Evolutionary conservation across 2,329 filamentous ascomycete genomes (phyloP).

Genomic region (Ascocoryne sarcoides): DNA sequence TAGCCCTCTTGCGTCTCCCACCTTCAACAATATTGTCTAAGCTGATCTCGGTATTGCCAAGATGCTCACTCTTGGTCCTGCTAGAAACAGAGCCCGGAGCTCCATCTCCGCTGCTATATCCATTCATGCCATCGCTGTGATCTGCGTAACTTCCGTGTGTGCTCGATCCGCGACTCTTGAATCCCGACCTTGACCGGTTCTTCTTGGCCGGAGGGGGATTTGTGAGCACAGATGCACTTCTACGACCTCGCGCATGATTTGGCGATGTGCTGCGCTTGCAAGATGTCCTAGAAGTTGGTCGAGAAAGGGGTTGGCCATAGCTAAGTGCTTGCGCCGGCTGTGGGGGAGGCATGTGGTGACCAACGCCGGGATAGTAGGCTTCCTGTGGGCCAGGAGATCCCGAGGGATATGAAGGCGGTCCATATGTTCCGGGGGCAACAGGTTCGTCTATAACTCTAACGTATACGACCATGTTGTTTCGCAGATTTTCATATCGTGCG

Average conservation of each 20-base stretch:
- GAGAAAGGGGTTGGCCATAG: conserved; percentile 52
- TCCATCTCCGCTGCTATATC: conserved; percentile 82
- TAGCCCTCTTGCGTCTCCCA: conserved; percentile 87
- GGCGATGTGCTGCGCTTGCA: conserved; percentile 74
- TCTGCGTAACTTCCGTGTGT: conserved; percentile 45
- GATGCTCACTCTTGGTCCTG: conserved; percentile 70
- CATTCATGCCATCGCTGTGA: conserved; percentile 56
- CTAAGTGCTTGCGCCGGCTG: conserved; percentile 42
- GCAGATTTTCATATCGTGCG: conserved; percentile 91
- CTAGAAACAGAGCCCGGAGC: conserved; percentile 69
- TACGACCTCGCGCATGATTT: conserved; percentile 56
- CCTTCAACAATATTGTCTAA: conserved; percentile 98
- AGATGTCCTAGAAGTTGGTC: conserved; percentile 62
- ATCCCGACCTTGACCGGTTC: conserved; percentile 53
- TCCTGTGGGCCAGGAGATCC: conserved; percentile 42
- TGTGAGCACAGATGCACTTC: conserved; percentile 64
- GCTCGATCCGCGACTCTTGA: conserved; percentile 60
- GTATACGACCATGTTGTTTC: conserved; percentile 85
- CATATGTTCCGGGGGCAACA: conserved; percentile 37
- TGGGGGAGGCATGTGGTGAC: conserved; percentile 54
- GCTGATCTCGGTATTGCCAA: conserved; percentile 94
- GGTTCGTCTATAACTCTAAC: conserved; percentile 71
- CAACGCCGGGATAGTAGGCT: conserved; percentile 51
- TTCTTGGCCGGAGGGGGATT: conserved; percentile 48
- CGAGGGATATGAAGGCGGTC: conserved; percentile 44